Base-by-base conservation (phyloP, 2,329 filamentous ascomycete species). In the Dactylellina sp. region DNA sequence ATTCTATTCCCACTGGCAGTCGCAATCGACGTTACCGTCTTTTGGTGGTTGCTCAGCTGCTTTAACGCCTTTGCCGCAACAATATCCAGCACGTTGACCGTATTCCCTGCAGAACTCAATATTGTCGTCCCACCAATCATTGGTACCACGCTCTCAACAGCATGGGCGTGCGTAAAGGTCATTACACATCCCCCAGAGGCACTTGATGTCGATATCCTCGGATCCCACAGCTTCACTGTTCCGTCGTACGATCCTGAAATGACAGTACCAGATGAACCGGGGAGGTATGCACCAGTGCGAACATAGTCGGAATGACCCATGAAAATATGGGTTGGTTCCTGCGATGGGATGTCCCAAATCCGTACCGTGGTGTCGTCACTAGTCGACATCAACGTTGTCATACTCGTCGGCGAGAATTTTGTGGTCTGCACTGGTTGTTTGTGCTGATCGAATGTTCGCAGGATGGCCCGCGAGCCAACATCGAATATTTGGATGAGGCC, bases 401-500 rank as follows among this genome's bases (percentile, higher is more conserved):
- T 86, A 75, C 95, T 90, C n/a, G 86, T 86, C 0, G 93, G 92
- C n/a, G 91, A 94, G 86, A 96, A 99, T 81, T 90, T 90, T 49
- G 93, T 94, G 22, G 90, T 88, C 89, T 94, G 97, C 22, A 96
- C 92, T 12, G 95, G 92, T 84, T 96, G 93, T 83, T 93, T 93
- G 83, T 98, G 94, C 78, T 93, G 88, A 76, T 89, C 89, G 94
- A 95, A 99, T 57, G 94, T 97, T 84, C 95, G 94, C 78, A 99
- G 83, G 77, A 99, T 97, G 2, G 93, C 93, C 76, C 95, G 87
- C 66, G 93, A 94, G 80, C 86, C 89, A 57, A 96, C 88, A 80
- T 99, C 95, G 80, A 98, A 99, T 11, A 97, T 93, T 82, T 99
- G 96, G 77, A 99, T 91, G 75, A 90, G 89, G 66, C 96, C 96